Conservation (phyloP, 257 asterid genomes). For the Thymus quinquecostatus region DNA sequence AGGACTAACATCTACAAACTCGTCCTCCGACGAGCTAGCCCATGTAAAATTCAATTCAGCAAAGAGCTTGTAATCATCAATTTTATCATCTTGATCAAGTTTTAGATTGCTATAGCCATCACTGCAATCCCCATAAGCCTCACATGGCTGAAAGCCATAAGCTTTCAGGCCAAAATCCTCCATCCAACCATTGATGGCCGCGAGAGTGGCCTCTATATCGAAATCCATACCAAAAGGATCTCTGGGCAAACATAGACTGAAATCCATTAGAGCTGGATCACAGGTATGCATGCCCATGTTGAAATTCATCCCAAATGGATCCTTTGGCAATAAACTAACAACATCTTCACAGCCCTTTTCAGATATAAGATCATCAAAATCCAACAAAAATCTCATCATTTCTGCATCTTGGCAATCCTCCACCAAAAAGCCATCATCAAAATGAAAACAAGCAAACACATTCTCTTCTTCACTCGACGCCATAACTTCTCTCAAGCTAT, state of each 20-base stretch:
- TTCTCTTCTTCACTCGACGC: slow-evolving; percentile 42
- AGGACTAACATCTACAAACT: slow-evolving; percentile 31
- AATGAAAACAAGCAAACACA: slow-evolving; percentile 30
- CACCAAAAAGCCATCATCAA: slow-evolving; percentile 36
- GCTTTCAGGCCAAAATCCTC: slow-evolving; percentile 51
- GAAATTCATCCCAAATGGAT: slow-evolving; percentile 58
- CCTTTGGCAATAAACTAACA: slow-evolving; percentile 64
- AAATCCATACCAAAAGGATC: slow-evolving; percentile 68
- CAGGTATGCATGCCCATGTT: slow-evolving; percentile 35
- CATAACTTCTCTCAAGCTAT: slow-evolving; percentile 40
- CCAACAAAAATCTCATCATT: slow-evolving; percentile 22
- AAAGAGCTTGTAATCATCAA: slow-evolving; percentile 36
- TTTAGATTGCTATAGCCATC: slow-evolving; percentile 21
- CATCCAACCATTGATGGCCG: slow-evolving; percentile 48
- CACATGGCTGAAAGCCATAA: slow-evolving; percentile 44
- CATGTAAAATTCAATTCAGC: slow-evolving; percentile 45
- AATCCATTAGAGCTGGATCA: slow-evolving; percentile 52
- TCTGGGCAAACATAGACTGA: slow-evolving; percentile 47
- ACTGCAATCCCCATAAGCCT: slow-evolving; percentile 35
- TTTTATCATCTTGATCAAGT: slow-evolving; percentile 34
- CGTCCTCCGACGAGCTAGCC: slow-evolving; percentile 37
- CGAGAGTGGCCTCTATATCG: slow-evolving; percentile 39
- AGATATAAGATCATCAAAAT: slow-evolving; percentile 36
- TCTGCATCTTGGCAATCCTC: slow-evolving; percentile 32
- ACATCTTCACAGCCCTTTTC: slow-evolving; percentile 49